Evolutionary conservation across 139 green algal genomes (phyloP), one percentile per base, ranked within the genome.

Genomic region (Astrephomene gubernaculifera): DNA sequence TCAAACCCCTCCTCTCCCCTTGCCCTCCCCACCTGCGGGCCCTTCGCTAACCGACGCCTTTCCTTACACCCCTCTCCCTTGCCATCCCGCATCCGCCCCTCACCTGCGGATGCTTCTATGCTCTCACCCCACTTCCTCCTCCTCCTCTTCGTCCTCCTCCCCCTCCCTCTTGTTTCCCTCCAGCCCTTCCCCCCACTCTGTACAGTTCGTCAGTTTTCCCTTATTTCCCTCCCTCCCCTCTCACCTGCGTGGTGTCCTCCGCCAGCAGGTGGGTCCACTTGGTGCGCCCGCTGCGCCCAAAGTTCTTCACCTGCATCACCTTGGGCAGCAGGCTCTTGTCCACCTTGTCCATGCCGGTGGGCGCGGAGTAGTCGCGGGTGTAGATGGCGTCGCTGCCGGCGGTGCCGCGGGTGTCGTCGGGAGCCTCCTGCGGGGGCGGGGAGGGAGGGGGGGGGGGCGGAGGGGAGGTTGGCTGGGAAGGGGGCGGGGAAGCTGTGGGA

Each of bases 271-370:
- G 96, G 25, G 92, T 98, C 87, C 92, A 98, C 91, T 99, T 99
- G 45, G 92, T 98, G n/a, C 94, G 95, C 5, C 97, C 96, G 3
- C 85, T 88, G 41, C 94, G 91, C 0, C 97, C 97, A 91, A 99
- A 99, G 87, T 98, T 97, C 54, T 95, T 95, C 60, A 99, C 97
- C 91, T 98, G 96, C 96, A 99, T 98, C 65, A 98, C 91, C 79
- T 95, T 94, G 14, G 97, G 97, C 89, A 99, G 92, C 31, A 94
- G 81, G 53, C 86, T 87, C 90, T 97, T 98, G 91, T 99, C 95
- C 52, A 97, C 91, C 71, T 93, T 94, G 90, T 99, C 97, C 44
- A 85, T 80, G 38, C 88, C 68, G 3, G 96, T 99, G 43, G 97
- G 90, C 1, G 88, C 95, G 7, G 84, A 93, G 90, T 94, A 99